These are phyloP conservation scores for Claviceps spartinae DNA, from an alignment of 2,329 filamentous ascomycete species.

Conservation along the genomic window DNA sequence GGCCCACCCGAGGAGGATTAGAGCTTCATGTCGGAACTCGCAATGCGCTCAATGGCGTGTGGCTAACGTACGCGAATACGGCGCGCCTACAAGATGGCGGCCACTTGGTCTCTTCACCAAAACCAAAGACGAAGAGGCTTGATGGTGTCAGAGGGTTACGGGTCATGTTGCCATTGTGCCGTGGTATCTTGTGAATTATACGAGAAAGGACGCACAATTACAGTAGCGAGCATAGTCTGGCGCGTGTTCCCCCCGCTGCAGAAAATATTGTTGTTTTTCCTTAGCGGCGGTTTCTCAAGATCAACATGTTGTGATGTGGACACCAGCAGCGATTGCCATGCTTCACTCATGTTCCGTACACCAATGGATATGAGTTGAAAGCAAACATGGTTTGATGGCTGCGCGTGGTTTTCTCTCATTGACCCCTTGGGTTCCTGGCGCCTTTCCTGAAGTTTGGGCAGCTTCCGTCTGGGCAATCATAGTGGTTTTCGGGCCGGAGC, in stretches of 20 bases:
- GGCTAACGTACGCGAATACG: neutral
- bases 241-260: slow-evolving; percentile 15
- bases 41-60: slow-evolving; percentile 1
- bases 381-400: neutral
- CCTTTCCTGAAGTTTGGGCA: too few relatives aligned
- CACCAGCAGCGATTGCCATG: slow-evolving; percentile 11
- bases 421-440: too few relatives aligned
- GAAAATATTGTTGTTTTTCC: slow-evolving; percentile 12
- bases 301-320: slow-evolving; percentile 19
- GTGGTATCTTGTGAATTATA: neutral
- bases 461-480: too few relatives aligned
- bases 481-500: too few relatives aligned
- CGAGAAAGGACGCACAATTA: slow-evolving; percentile 14
- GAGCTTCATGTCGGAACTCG: slow-evolving; percentile 4
- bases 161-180: neutral
- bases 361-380: slow-evolving; percentile 2
- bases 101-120: neutral
- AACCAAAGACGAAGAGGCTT: neutral
- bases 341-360: slow-evolving; percentile 1
- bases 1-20: slow-evolving; percentile 47
- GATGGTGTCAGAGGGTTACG: neutral
- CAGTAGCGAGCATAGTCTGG: slow-evolving; percentile 22
- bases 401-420: neutral
- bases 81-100: neutral
- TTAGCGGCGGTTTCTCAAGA: slow-evolving; percentile 14